Evolutionary conservation across 805 yeast species (phyloP).

Genomic region (Metschnikowia picachoensis): DNA sequence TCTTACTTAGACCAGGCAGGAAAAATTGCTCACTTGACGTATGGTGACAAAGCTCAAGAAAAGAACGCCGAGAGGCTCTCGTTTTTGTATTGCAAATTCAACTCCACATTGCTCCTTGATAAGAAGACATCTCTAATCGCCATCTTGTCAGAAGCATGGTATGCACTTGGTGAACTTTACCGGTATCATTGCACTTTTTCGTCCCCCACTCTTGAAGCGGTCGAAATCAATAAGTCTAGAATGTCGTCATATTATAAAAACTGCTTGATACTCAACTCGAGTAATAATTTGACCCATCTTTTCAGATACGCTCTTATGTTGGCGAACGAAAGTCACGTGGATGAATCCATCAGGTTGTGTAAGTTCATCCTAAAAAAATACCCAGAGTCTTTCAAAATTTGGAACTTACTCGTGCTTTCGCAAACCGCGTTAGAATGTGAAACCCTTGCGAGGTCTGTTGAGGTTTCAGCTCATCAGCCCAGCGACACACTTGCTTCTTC

Average conservation of each 20-base stretch:
- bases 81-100: slow-evolving; percentile 34
- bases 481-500: not conserved
- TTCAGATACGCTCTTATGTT: slow-evolving; percentile 46
- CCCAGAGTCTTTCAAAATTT: slow-evolving; percentile 56
- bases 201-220: slow-evolving; percentile 20
- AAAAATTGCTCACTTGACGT: slow-evolving; percentile 23
- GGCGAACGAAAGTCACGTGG: slow-evolving; percentile 41
- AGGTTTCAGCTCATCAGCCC: not conserved
- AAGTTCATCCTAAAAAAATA: slow-evolving; percentile 47
- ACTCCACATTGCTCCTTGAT: slow-evolving; percentile 26
- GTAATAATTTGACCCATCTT: slow-evolving; percentile 28
- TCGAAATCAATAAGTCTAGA: slow-evolving; percentile 16
- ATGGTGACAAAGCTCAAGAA: slow-evolving; percentile 21
- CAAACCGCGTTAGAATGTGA: slow-evolving; percentile 58
- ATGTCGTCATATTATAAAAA: slow-evolving; percentile 30
- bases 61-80: slow-evolving; percentile 21
- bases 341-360: slow-evolving; percentile 42
- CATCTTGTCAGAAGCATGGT: slow-evolving; percentile 36
- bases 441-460: slow-evolving; percentile 13
- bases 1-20: slow-evolving; percentile 25
- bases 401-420: slow-evolving; percentile 67
- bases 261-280: slow-evolving; percentile 34
- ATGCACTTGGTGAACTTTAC: slow-evolving; percentile 30
- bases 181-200: slow-evolving; percentile 27
- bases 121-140: slow-evolving; percentile 27